These are phyloP conservation scores for Mortierella antarctica DNA, from an alignment of 192 early-diverging fungal genomes.

Conservation along the genomic window DNA sequence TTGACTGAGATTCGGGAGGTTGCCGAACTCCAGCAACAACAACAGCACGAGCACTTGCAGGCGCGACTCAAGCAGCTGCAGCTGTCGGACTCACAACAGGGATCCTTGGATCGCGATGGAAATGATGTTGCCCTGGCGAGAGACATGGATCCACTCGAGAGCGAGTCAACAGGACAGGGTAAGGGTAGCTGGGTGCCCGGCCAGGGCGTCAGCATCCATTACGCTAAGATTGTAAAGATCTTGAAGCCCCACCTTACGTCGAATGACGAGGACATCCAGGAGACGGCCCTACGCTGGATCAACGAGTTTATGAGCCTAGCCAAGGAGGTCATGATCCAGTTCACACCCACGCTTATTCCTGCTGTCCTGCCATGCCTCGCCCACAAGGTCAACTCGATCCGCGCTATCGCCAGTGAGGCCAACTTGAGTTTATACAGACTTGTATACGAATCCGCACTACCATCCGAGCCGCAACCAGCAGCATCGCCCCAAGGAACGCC, in stretches of 20 bases:
- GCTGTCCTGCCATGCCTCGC: conserved; percentile 89
- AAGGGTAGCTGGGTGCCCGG: conserved; percentile 78
- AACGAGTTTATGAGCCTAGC: conserved; percentile 88
- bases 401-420: conserved; percentile 82
- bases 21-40: conserved; percentile 68
- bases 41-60: conserved; percentile 51
- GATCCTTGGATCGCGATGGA: not conserved
- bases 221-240: conserved; percentile 86
- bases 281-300: conserved; percentile 92
- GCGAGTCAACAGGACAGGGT: conserved; percentile 59
- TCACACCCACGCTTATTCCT: conserved; percentile 82
- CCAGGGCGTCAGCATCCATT: conserved; percentile 83
- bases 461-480: conserved; percentile 40
- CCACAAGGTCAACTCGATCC: conserved; percentile 75
- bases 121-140: too few species aligned
- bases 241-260: conserved; percentile 84
- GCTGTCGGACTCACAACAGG: conserved; percentile 12
- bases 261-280: conserved; percentile 90
- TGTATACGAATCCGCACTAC: conserved; percentile 71
- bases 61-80: conserved; percentile 38
- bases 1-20: conserved; percentile 89
- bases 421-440: conserved; percentile 83
- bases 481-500: conserved; percentile 1
- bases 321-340: conserved; percentile 84
- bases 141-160: conserved; percentile 22